Evolutionary conservation across 768 basidiomycete genomes (phyloP), one percentile per base, ranked within the genome.

Genomic region (Trametes coccinea): DNA sequence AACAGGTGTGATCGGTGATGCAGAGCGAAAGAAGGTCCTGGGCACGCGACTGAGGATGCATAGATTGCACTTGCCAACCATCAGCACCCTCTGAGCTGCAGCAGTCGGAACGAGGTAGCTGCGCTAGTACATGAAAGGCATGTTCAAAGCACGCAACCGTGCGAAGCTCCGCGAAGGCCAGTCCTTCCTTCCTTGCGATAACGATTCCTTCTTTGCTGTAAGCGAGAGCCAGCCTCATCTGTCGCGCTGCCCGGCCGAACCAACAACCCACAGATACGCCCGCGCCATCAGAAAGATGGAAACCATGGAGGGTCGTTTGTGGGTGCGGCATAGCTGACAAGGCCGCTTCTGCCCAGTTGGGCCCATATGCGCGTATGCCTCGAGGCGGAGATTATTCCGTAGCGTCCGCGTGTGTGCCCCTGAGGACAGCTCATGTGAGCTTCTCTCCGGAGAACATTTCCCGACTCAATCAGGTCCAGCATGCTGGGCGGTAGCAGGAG

Each of bases 341-440:
- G 6, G 34, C 34, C 11, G 34, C 34, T 37, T 37, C 34, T 37
- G 34, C 11, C 6, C 34, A 11, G 34, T 37, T 37, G 11, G 11
- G 5, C 33, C 37, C 49, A n/a, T 33, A 33, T 41, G 31, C 14
- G 29, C 34, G 34, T 43, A 40, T 22, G 60, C 60, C 60, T 55
- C 54, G 60, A 61, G 60, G 60, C 60, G 60, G 60, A 50, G 49
- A 56, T 56, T 50, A 48, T 47, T 16, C 41, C 48, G 54, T 29
- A 31, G 29, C 31, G 60, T 51, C 60, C 60, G 54, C 54, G 27
- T 29, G 41, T 43, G 48, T 46, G 45, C 48, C 56, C 56, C 56
- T 58, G 56, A 43, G 11, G 14, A 13, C 27, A n/a, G 7, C 47
- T 58, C 56, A 50, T 58, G 47, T 58, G 47, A 39, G 45, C 5